phyloP scores from a whole-genome alignment of 495 filamentous ascomycete species.

The Neurospora sp. region DNA sequence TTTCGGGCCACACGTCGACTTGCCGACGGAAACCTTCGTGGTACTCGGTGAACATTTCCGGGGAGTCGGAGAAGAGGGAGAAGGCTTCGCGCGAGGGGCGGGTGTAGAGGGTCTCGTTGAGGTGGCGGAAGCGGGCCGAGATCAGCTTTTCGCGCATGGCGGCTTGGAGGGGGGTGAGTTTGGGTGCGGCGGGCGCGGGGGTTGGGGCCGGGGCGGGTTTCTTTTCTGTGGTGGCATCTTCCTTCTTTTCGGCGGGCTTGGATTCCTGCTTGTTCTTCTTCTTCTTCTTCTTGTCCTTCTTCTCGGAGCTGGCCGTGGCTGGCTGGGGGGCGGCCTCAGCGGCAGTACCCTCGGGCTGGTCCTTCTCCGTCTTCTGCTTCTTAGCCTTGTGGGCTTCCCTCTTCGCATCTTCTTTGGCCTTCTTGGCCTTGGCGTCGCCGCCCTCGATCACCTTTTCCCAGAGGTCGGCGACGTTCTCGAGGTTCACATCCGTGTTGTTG shows the following conservation, averaged over 20 bases:
- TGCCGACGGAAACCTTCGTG: conserved; percentile 91
- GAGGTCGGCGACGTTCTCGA: conserved; percentile 62
- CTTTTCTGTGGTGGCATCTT: not conserved
- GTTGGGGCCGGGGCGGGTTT: conserved; percentile 10
- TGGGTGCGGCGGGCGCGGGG: conserved; percentile 25
- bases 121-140: conserved; percentile 89
- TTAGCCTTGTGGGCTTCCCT: conserved; percentile 33
- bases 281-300: conserved; percentile 26
- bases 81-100: conserved; percentile 72
- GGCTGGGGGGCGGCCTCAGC: not conserved
- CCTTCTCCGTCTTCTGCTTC: conserved; percentile 20
- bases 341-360: conserved; percentile 1
- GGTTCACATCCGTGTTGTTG: conserved; percentile 44
- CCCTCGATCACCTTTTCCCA: conserved; percentile 69
- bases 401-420: conserved; percentile 22
- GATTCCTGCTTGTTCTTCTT: conserved; percentile 17
- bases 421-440: conserved; percentile 18
- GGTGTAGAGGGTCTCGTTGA: conserved; percentile 94
- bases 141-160: conserved; percentile 89
- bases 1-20: conserved; percentile 90
- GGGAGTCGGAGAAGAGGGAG: conserved; percentile 64
- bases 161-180: conserved; percentile 82
- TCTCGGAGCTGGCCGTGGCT: conserved; percentile 10
- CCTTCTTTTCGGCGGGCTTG: conserved; percentile 16
- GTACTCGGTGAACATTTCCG: conserved; percentile 88